Evolutionary conservation across 2,329 filamentous ascomycete genomes (phyloP), one percentile per base, ranked within the genome.

Genomic region (Cordyceps tenuipes): DNA sequence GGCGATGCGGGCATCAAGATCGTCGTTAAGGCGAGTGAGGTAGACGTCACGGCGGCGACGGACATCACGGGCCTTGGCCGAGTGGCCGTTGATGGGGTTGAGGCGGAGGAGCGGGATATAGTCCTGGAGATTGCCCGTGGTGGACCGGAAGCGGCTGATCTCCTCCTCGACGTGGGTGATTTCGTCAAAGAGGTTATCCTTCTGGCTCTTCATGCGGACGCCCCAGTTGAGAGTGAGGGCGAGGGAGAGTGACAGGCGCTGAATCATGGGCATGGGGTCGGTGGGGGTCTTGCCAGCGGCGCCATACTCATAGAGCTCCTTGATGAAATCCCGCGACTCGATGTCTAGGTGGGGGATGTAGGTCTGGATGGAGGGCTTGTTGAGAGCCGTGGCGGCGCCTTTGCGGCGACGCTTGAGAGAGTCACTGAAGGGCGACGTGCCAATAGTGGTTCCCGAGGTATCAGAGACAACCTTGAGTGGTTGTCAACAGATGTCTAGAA

Each of bases 211-310:
- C 13, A 88, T 79, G 0, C 85, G 78, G 0, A 80, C 79, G 0
- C 85, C 86, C 83, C 84, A 88, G 67, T 88, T 88, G 17, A 88
- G 72, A 0, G 85, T 88, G 29, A 88, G 69, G 0, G 83, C 79
- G 3, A 88, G 74, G n/a, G 81, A 85, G 3, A 88, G 71, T 13
- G 79, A 82, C 0, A 88, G 75, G 0, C 85, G 80, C 65, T 87
- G 85, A 50, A 88, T 86, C 80, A 86, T 84, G 0, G 84, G 82
- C 82, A 87, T 84, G 0, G 85, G 84, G 60, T 88, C 82, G 0
- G 87, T 79, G 0, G 82, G 76, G 1, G 72, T 72, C 1, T 71
- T 71, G 0, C 85, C 85, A 1, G 74, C 76, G 7, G 79, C 72
- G 3, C 85, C 85, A 62, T 85, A 82, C 21, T 77, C 75, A 61